Evolutionary conservation across 371 early-diverging fungal genomes (phyloP).

Genomic region (Rhizopus delemar): DNA sequence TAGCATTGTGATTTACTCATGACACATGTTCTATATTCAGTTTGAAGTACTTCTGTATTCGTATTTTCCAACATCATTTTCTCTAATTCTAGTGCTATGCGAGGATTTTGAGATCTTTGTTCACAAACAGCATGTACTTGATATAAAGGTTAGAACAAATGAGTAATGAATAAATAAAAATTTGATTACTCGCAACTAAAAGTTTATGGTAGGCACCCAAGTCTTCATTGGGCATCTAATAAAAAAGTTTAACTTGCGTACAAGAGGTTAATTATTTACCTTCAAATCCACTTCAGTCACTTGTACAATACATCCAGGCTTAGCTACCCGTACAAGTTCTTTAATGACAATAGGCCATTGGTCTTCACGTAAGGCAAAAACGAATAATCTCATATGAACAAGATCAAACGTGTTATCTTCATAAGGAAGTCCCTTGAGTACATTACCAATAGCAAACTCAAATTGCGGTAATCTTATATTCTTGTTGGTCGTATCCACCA

Average conservation of each 20-base stretch:
- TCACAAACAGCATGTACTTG: conserved; percentile 20
- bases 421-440: conserved; percentile 7
- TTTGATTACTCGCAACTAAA: background rate
- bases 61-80: conserved; percentile 14
- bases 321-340: conserved; percentile 10
- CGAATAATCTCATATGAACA: conserved; percentile 7
- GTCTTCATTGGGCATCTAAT: conserved; percentile 1
- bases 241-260: too few species aligned
- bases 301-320: conserved; percentile 16
- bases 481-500: conserved; percentile 10
- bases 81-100: conserved; percentile 21
- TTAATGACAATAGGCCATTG: conserved; percentile 14
- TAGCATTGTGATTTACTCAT: conserved; percentile 22
- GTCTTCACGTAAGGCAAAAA: conserved; percentile 6
- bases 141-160: too few species aligned
- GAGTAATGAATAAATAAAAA: background rate
- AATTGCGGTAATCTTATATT: conserved; percentile 8
- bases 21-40: conserved; percentile 19
- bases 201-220: background rate
- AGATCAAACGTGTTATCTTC: conserved; percentile 14
- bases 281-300: background rate
- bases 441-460: conserved; percentile 3
- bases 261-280: background rate
- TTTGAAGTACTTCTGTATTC: conserved; percentile 12
- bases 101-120: conserved; percentile 27